Conservation (phyloP, 2,329 filamentous ascomycete genomes). For the Podosphaera fusca region DNA sequence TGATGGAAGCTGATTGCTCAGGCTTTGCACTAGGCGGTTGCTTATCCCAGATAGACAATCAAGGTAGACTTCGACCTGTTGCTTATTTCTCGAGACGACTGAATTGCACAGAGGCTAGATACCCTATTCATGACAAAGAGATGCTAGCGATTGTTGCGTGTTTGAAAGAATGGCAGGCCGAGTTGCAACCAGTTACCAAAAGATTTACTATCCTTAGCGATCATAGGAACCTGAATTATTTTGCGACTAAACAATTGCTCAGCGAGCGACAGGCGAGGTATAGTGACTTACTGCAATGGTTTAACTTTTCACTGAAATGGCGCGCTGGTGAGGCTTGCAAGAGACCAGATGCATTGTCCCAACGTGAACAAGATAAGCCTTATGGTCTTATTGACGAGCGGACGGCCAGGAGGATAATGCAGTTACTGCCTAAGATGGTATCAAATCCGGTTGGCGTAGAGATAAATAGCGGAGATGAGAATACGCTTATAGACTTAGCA, state of each 20-base stretch:
- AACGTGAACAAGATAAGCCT: neutral
- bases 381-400: neutral
- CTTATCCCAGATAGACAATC: neutral
- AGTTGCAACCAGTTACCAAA: neutral
- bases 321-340: neutral
- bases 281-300: neutral
- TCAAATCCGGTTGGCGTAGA: neutral
- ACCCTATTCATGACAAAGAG: neutral
- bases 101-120: neutral
- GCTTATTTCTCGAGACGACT: neutral
- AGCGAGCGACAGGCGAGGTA: neutral
- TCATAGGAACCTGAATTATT: conserved; percentile 1
- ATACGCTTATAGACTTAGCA: neutral
- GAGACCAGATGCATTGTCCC: neutral
- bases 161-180: neutral
- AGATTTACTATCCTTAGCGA: neutral
- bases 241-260: neutral
- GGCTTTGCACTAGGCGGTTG: neutral
- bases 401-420: neutral
- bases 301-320: neutral
- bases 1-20: too few relatives aligned
- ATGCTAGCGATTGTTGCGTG: neutral
- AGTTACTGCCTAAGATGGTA: neutral
- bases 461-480: neutral
- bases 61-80: neutral